These are phyloP conservation scores for Eremochloa ophiuroides DNA, from an alignment of 176 grass and related monocot genomes.

Conservation along the genomic window DNA sequence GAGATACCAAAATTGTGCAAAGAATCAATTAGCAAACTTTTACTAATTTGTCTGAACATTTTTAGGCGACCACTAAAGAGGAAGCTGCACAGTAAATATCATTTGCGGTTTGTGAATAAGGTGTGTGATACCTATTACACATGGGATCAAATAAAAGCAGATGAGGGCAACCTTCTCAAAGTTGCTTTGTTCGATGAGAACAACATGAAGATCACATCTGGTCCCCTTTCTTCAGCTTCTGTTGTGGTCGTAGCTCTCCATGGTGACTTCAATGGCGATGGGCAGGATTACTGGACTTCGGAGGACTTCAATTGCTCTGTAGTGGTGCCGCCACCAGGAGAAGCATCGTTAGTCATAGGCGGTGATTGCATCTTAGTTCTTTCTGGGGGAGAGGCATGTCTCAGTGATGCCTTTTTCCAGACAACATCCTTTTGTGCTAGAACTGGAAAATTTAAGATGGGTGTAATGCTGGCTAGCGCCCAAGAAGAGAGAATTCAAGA, in stretches of 20 bases:
- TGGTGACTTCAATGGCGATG: background rate
- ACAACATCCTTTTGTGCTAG: background rate
- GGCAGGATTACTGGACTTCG: background rate
- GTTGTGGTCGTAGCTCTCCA: background rate
- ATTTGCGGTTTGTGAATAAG: background rate
- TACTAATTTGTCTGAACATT: background rate
- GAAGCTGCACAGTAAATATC: background rate
- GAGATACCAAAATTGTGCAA: no score
- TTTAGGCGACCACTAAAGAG: background rate
- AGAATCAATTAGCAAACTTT: no score
- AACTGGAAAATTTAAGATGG: background rate
- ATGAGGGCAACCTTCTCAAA: background rate
- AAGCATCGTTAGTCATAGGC: background rate
- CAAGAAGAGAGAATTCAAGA: background rate
- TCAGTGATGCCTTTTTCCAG: background rate
- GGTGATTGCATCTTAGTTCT: background rate
- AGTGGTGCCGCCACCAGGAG: no score
- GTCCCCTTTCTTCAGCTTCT: background rate
- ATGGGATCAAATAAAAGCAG: background rate
- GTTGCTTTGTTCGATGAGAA: background rate
- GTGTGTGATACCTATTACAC: background rate
- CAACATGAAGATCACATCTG: background rate
- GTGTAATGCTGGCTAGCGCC: background rate
- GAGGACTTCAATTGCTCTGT: background rate
- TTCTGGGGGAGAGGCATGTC: background rate